Conservation (phyloP, 495 filamentous ascomycete genomes). For the Tuber indicum region DNA sequence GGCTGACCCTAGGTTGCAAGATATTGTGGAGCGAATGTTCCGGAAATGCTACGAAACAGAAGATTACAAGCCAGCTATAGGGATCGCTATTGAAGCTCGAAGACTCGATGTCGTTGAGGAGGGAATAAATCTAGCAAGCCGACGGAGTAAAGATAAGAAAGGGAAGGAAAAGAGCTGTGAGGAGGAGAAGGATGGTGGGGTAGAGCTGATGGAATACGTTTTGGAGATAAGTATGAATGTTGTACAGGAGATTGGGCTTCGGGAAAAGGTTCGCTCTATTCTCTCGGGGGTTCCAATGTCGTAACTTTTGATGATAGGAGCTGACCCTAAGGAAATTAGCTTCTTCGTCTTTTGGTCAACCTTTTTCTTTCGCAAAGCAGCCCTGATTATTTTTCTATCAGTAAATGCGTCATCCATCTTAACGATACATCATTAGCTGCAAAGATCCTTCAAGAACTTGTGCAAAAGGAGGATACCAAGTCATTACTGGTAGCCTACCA, state of each 20-base stretch:
- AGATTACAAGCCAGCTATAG: conserved; percentile 94
- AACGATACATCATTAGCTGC: conserved; percentile 88
- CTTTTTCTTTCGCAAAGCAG: conserved; percentile 49
- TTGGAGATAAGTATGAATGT: conserved; percentile 95
- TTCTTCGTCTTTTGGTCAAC: conserved; percentile 20
- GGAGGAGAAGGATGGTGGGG: conserved; percentile 55
- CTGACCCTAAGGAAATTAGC: conserved; percentile 25
- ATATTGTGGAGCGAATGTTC: conserved; percentile 79
- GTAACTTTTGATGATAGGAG: conserved; percentile 25
- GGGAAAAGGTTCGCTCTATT: conserved; percentile 57
- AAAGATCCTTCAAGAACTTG: conserved; percentile 73
- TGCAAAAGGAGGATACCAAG: conserved; percentile 67
- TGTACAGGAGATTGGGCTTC: conserved; percentile 83
- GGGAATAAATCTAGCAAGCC: conserved; percentile 69
- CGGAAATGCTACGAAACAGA: conserved; percentile 80
- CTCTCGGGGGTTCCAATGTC: conserved; percentile 5
- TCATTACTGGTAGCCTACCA: conserved; percentile 87
- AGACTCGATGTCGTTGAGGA: conserved; percentile 82
- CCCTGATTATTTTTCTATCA: conserved; percentile 96
- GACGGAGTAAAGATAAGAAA: conserved; percentile 72
- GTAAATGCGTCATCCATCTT: conserved; percentile 95
- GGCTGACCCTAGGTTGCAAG: conserved; percentile 52
- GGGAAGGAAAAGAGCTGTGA: conserved; percentile 48
- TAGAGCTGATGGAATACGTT: conserved; percentile 95
- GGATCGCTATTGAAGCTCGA: conserved; percentile 93